Evolutionary conservation across 1,284 basidiomycete species (phyloP).

Genomic region (Cryptococcus maquisensis): DNA sequence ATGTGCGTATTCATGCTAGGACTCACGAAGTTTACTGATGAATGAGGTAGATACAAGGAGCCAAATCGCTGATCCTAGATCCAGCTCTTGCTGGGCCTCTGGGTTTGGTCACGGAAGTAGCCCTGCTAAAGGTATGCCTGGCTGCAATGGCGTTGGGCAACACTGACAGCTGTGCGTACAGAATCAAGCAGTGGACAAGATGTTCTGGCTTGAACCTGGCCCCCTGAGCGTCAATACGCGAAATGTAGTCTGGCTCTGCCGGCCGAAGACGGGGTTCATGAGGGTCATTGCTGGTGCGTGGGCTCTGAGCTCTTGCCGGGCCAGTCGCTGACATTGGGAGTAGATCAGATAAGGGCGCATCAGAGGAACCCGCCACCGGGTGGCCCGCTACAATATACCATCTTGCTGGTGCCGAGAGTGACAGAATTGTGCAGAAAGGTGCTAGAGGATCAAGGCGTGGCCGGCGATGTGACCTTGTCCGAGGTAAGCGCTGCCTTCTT

Average conservation of each 20-base stretch:
- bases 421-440: slow-evolving; percentile 80
- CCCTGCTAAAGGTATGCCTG: slow-evolving; percentile 71
- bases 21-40: not conserved
- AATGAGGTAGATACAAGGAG: slow-evolving; percentile 69
- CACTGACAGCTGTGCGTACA: slow-evolving; percentile 40
- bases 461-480: slow-evolving; percentile 78
- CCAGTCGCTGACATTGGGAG: not conserved
- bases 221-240: slow-evolving; percentile 76
- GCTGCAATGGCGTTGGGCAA: not conserved
- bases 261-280: slow-evolving; percentile 78
- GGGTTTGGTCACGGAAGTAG: slow-evolving; percentile 87
- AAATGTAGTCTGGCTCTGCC: slow-evolving; percentile 89
- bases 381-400: slow-evolving; percentile 62
- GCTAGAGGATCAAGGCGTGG: slow-evolving; percentile 84
- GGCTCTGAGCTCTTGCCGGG: not conserved
- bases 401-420: slow-evolving; percentile 80
- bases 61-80: slow-evolving; percentile 93
- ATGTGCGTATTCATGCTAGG: slow-evolving; percentile 53
- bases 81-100: slow-evolving; percentile 82
- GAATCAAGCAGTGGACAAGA: slow-evolving; percentile 98
- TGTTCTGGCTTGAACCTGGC: slow-evolving; percentile 96
- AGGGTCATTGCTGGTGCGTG: slow-evolving; percentile 80
- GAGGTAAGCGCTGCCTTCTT: slow-evolving; percentile 48
- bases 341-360: slow-evolving; percentile 84
- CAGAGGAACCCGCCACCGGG: slow-evolving; percentile 53